These are phyloP conservation scores for Volutella citrinella DNA, from an alignment of 2,329 filamentous ascomycete species.

Conservation along the genomic window DNA sequence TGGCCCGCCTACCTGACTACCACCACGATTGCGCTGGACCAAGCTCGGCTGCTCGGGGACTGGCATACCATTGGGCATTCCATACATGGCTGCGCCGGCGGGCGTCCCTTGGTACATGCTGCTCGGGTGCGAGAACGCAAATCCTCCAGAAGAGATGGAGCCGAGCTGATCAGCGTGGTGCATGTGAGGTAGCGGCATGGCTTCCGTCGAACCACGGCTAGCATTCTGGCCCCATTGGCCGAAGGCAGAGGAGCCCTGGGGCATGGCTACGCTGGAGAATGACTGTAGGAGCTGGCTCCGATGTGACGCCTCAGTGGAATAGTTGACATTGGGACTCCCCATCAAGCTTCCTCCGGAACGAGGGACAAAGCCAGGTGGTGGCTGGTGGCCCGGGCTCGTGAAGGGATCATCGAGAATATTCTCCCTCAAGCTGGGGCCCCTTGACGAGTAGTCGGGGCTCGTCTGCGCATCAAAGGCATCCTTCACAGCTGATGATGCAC, in stretches of 20 bases:
- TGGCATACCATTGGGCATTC: constrained; percentile 13
- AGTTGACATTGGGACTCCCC: constrained; percentile 15
- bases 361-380: constrained; percentile 10
- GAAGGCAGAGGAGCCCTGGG: constrained; percentile 29
- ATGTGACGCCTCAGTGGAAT: constrained; percentile 29
- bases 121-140: constrained; percentile 46
- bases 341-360: constrained; percentile 13
- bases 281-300: constrained; percentile 34
- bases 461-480: constrained; percentile 24
- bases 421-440: constrained; percentile 10
- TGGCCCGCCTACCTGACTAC: constrained; percentile 13
- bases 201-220: constrained; percentile 15
- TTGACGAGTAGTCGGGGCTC: constrained; percentile 22
- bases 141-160: constrained; percentile 27
- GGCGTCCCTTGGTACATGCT: constrained; percentile 51
- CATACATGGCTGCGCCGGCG: constrained; percentile 19
- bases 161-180: constrained; percentile 11
- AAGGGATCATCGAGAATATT: constrained; percentile 30
- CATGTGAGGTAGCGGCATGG: constrained; percentile 17
- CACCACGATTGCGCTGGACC: constrained; percentile 15
- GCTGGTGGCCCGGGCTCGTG: constrained; percentile 22
- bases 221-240: constrained; percentile 28
- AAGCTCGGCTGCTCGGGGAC: constrained; percentile 10
- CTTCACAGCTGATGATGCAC: constrained; percentile 17
- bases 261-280: constrained; percentile 24